Base-by-base conservation (phyloP, 345 rosid genomes). In the Xanthoceras sorbifolium region DNA sequence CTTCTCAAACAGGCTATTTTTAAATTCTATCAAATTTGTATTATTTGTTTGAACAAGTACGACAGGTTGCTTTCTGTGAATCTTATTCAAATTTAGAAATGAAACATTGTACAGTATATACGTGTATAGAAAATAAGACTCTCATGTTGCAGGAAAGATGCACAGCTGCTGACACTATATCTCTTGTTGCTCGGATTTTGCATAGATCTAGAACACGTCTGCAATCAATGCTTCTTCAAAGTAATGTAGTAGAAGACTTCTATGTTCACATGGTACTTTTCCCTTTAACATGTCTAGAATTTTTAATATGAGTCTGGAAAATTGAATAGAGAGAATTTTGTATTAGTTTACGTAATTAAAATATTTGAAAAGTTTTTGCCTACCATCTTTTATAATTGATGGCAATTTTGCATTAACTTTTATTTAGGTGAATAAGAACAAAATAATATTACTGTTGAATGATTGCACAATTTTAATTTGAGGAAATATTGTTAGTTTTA, bases 191-290 rank as follows among this genome's bases (percentile, higher is more conserved):
- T 84, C 97, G 87, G 80, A 82, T 90, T 72, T 81, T 97, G 85
- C 89, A 91, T 78, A 94, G 88, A 84, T 94, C 99, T 76, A 97
- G 88, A 88, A 82, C 92, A 72, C 97, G 89, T 87, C 91, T 97
- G 72, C 98, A 97, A 76, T 92, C 97, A 31, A 90, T 92, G 97
- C 94, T 97, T 80, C 86, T 92, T 80, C 91, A 82, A 82, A 94
- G 87, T 84, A 94, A 86, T 80, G 88, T 92, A 22, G 94, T 97
- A 69, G 99, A 97, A 86, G 98, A 94, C 82, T 97, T 97, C 81
- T 94, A 84, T 79, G 80, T 80, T 67, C 87, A 90, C 75, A 82
- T 92, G 94, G 98, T 96, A 88, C 68, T 79, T 77, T 72, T 74
- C 70, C 80, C 63, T 67, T 79, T 52, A 42, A 20, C 34, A 12